Percentiles rank a stretch among this genome's conserved stretches.
Conservation (phyloP, 1,284 basidiomycete species). For the Rhodotorula sp. region DNA sequence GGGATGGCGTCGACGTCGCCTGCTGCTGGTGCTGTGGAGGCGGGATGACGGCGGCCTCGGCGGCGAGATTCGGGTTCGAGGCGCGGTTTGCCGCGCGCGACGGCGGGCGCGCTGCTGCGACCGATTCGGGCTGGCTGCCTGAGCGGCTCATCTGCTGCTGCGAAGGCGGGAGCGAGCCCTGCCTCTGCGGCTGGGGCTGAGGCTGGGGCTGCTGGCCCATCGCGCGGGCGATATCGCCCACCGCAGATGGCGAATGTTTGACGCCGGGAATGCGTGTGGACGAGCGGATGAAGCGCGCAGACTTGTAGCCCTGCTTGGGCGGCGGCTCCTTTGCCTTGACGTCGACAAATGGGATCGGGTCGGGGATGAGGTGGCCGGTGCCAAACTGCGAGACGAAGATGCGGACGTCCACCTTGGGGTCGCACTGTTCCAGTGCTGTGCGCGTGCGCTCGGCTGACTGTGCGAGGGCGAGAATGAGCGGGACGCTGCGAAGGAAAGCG, state of each 20-base stretch:
- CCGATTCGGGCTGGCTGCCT: background rate
- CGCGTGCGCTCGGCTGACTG: slow-evolving; percentile 84
- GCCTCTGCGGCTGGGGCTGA: background rate
- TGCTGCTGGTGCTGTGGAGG: background rate
- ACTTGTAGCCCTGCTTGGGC: slow-evolving; percentile 48
- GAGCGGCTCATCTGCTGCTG: background rate
- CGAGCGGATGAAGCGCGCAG: slow-evolving; percentile 62
- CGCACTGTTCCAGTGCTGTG: slow-evolving; percentile 57
- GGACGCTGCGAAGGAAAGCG: too few relatives aligned
- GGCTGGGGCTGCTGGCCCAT: slow-evolving; percentile 12
- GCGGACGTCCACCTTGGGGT: slow-evolving; percentile 43
- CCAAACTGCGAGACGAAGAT: slow-evolving; percentile 60
- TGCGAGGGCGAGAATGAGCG: background rate
- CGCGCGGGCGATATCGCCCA: slow-evolving; percentile 33
- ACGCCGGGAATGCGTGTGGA: slow-evolving; percentile 50
- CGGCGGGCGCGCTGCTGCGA: background rate
- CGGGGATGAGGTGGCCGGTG: slow-evolving; percentile 79
- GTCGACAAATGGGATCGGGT: slow-evolving; percentile 78
- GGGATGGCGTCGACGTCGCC: background rate
- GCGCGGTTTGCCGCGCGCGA: slow-evolving; percentile 7
- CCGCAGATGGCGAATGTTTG: slow-evolving; percentile 31
- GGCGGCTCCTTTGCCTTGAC: slow-evolving; percentile 53
- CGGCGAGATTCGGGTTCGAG: slow-evolving; percentile 6
- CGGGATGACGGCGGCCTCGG: background rate
- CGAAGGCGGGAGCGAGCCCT: background rate